Conservation (phyloP, 2,329 filamentous ascomycete genomes). For the Apiospora aurea region DNA sequence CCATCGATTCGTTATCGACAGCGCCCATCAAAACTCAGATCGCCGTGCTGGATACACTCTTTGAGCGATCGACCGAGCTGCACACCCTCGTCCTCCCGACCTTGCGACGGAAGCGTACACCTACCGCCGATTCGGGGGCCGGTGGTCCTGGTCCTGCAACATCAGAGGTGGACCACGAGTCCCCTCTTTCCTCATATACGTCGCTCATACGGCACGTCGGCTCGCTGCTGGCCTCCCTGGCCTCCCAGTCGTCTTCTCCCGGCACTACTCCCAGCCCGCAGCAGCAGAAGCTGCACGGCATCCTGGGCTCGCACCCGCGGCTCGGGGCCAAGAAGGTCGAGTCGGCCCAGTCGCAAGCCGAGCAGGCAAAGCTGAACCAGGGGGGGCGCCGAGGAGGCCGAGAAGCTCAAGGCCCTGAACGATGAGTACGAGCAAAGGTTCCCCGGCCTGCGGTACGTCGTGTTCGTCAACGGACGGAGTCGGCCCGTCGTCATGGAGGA, state of each 20-base stretch:
- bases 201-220: slow-evolving; percentile 73
- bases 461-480: slow-evolving; percentile 86
- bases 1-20: slow-evolving; percentile 60
- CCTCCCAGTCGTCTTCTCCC: slow-evolving; percentile 52
- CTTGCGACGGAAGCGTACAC: slow-evolving; percentile 64
- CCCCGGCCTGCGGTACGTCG: slow-evolving; percentile 85
- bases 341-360: slow-evolving; percentile 80
- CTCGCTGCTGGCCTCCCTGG: slow-evolving; percentile 66
- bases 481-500: slow-evolving; percentile 80
- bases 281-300: slow-evolving; percentile 68
- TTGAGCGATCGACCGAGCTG: slow-evolving; percentile 81
- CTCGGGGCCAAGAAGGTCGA: slow-evolving; percentile 83
- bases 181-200: slow-evolving; percentile 70
- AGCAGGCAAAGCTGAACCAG: slow-evolving; percentile 77
- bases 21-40: slow-evolving; percentile 63
- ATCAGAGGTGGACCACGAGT: slow-evolving; percentile 26
- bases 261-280: slow-evolving; percentile 37
- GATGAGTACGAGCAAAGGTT: slow-evolving; percentile 80
- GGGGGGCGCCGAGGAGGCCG: slow-evolving; percentile 58
- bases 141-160: slow-evolving; percentile 53
- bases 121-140: slow-evolving; percentile 79
- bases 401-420: slow-evolving; percentile 70
- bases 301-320: slow-evolving; percentile 83
- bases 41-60: slow-evolving; percentile 75
- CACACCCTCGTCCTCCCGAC: slow-evolving; percentile 75